These are phyloP conservation scores for Chalaropsis ovoidea DNA, from an alignment of 2,329 filamentous ascomycete genomes.

Conservation along the genomic window DNA sequence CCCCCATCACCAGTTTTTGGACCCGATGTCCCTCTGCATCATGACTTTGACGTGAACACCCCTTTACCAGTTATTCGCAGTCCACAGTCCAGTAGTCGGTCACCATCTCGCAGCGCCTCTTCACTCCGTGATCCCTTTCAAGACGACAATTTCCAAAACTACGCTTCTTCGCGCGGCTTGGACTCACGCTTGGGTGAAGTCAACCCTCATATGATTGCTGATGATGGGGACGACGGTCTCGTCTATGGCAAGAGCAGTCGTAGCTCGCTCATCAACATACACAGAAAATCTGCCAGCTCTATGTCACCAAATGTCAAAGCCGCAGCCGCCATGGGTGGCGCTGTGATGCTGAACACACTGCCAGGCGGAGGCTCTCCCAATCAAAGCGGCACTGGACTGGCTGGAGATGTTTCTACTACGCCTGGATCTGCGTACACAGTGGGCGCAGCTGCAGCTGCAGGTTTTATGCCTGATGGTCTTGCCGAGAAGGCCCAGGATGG, in stretches of 20 bases:
- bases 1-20: slow-evolving; percentile 19
- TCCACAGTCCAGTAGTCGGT: slow-evolving; percentile 1
- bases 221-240: slow-evolving; percentile 81
- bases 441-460: slow-evolving; percentile 11
- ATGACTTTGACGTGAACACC: slow-evolving; percentile 20
- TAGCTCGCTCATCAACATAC: slow-evolving; percentile 48
- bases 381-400: slow-evolving; percentile 11
- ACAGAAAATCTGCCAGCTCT: slow-evolving; percentile 34
- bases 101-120: slow-evolving; percentile 17
- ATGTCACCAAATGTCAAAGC: slow-evolving; percentile 37
- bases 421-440: neutral
- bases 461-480: slow-evolving; percentile 33
- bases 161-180: slow-evolving; percentile 31
- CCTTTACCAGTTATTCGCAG: slow-evolving; percentile 10
- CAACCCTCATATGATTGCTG: slow-evolving; percentile 69
- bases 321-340: slow-evolving; percentile 36
- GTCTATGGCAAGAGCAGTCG: slow-evolving; percentile 41
- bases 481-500: slow-evolving; percentile 33
- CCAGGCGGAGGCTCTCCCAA: slow-evolving; percentile 20
- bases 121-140: slow-evolving; percentile 24
- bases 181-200: slow-evolving; percentile 48
- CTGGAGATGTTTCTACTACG: neutral
- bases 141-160: slow-evolving; percentile 22
- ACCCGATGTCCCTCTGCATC: slow-evolving; percentile 21
- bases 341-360: slow-evolving; percentile 28